A percentile compares a stretch with the other conserved stretches of the same genome.
phyloP scores from a whole-genome alignment of 176 grass and related monocot species.

The Carex myosuroides region DNA sequence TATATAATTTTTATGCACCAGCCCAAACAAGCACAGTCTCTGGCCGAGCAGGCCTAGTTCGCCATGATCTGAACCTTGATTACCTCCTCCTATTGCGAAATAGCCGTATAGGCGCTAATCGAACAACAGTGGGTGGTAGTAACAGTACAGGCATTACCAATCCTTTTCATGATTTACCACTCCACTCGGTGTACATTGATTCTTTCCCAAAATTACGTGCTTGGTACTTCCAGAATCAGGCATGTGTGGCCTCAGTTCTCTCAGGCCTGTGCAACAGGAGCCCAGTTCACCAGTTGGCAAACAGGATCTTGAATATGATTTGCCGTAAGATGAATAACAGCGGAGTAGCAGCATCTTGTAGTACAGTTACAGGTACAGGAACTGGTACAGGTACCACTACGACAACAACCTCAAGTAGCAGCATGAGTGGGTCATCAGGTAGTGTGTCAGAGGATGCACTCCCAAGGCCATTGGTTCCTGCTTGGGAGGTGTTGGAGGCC shows the following conservation, averaged over 20 bases:
- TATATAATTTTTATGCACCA: slow-evolving; percentile 94
- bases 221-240: slow-evolving; percentile 98
- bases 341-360: slow-evolving; percentile 33
- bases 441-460: slow-evolving; percentile 56
- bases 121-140: slow-evolving; percentile 38
- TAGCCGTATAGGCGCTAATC: slow-evolving; percentile 39
- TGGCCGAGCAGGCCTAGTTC: slow-evolving; percentile 72
- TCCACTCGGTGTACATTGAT: slow-evolving; percentile 73
- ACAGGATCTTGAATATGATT: slow-evolving; percentile 97
- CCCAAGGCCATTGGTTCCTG: slow-evolving; percentile 67
- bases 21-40: slow-evolving; percentile 66
- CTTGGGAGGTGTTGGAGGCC: slow-evolving; percentile 95
- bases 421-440: slow-evolving; percentile 61
- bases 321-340: slow-evolving; percentile 68
- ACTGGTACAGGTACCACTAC: slow-evolving; percentile 11
- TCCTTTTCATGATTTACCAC: slow-evolving; percentile 31
- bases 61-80: slow-evolving; percentile 73
- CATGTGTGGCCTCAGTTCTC: slow-evolving; percentile 91
- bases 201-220: slow-evolving; percentile 87
- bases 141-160: slow-evolving; percentile 29
- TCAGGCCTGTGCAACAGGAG: slow-evolving; percentile 80
- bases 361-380: not conserved
- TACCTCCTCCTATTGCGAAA: slow-evolving; percentile 88
- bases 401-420: slow-evolving; percentile 29
- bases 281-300: slow-evolving; percentile 84